A percentile compares a stretch with the other conserved stretches of the same genome.
phyloP scores from a whole-genome alignment of 1,284 basidiomycete species.

The Neonothopanus nambi region DNA sequence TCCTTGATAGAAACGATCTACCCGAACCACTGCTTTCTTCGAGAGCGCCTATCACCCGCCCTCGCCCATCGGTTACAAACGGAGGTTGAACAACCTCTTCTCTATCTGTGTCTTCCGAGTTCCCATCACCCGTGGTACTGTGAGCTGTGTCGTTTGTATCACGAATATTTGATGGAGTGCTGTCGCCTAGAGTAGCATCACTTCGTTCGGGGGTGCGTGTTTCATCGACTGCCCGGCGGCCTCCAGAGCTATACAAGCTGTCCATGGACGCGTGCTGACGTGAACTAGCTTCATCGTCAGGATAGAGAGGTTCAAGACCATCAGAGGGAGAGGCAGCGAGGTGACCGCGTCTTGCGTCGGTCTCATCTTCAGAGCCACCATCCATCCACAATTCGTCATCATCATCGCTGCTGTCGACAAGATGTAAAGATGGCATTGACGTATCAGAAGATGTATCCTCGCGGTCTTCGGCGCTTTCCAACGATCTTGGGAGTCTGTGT shows the following conservation, averaged over 20 bases:
- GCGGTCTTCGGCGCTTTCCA: not conserved
- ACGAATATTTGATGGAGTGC: not conserved
- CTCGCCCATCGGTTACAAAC: constrained; percentile 57
- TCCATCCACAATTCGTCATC: not conserved
- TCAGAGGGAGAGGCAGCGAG: not conserved
- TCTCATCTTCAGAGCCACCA: constrained; percentile 1
- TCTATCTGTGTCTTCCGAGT: constrained; percentile 11
- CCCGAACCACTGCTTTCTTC: constrained; percentile 7
- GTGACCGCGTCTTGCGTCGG: no score
- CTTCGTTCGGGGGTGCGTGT: no score
- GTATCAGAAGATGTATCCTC: not conserved
- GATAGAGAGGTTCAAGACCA: not conserved
- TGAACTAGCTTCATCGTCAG: not conserved
- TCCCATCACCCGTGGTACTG: constrained; percentile 6
- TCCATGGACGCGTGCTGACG: not conserved
- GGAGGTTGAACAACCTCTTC: constrained; percentile 29
- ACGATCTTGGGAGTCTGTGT: no score
- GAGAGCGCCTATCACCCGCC: constrained; percentile 35
- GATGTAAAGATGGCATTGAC: constrained; percentile 3
- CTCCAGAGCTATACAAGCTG: no score
- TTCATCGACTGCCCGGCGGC: no score
- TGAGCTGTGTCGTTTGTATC: not conserved
- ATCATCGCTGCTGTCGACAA: not conserved
- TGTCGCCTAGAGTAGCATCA: no score
- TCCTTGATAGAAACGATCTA: constrained; percentile 9